These are phyloP conservation scores for Dichotomocladium elegans DNA, from an alignment of 371 early-diverging fungal genomes.

Conservation along the genomic window DNA sequence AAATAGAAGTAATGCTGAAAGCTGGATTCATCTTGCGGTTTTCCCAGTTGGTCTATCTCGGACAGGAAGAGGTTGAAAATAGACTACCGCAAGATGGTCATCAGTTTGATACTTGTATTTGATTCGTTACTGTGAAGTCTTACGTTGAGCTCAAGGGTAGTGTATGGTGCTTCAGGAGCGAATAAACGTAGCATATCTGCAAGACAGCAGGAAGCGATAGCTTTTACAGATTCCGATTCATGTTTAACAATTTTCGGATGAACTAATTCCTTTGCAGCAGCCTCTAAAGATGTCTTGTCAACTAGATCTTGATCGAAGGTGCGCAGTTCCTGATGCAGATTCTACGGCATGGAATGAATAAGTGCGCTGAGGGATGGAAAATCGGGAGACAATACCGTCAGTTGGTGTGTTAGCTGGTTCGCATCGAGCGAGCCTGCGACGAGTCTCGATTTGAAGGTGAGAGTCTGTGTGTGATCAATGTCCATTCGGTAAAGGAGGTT, in stretches of 20 bases:
- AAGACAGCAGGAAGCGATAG: slow-evolving; percentile 82
- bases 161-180: slow-evolving; percentile 92
- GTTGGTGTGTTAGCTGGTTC: not conserved
- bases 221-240: slow-evolving; percentile 75
- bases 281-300: slow-evolving; percentile 49
- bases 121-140: too few relatives aligned
- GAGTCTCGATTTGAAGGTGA: not conserved
- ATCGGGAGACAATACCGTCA: not conserved
- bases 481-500: too few relatives aligned
- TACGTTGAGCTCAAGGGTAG: slow-evolving; percentile 67
- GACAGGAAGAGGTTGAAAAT: slow-evolving; percentile 79
- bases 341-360: too few relatives aligned
- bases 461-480: too few relatives aligned
- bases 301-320: slow-evolving; percentile 29
- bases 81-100: too few relatives aligned
- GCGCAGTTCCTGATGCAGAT: slow-evolving; percentile 26
- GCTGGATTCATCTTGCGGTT: slow-evolving; percentile 52
- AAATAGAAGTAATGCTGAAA: slow-evolving; percentile 76
- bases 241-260: slow-evolving; percentile 65
- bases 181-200: slow-evolving; percentile 89
- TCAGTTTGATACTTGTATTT: too few relatives aligned
- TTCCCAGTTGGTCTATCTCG: slow-evolving; percentile 64
- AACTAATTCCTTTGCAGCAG: slow-evolving; percentile 66
- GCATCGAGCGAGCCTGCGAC: not conserved
- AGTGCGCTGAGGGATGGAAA: too few relatives aligned